Evolutionary conservation across 176 grass and related monocot species (phyloP), one percentile per base, ranked within the genome.

Genomic region (Leersia perrieri): DNA sequence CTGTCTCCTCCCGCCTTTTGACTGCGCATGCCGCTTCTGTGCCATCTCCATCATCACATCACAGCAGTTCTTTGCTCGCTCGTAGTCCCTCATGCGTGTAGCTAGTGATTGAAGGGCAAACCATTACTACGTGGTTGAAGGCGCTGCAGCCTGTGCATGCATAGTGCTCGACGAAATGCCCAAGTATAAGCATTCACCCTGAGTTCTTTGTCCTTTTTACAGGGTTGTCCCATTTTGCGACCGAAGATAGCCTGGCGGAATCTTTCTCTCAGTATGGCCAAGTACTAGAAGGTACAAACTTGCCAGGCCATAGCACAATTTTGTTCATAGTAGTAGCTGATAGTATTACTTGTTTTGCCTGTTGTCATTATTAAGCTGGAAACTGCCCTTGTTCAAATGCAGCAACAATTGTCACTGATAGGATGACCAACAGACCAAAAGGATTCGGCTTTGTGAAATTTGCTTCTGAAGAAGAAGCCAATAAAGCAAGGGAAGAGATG

Each of bases 401-500:
- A 97, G 95, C 92, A 11, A 90, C 77, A 29, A 66, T 92, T 60
- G 60, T 89, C n/a, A 85, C 65, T 0, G 82, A 89, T 81, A 81
- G 77, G 82, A 38, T 89, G 58, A 85, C 77, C 58, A 72, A 33
- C 72, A 33, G 78, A 79, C 82, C 95, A n/a, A 94, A 94, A 77
- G 95, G 95, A 40, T 94, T 97, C 44, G 90, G 95, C 34, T 97
- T 97, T 74, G 85, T 92, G 32, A 97, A 93, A 85, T 94, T 92
- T 85, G 92, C 92, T 14, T 90, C 72, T 0, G 26, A 76, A 66
- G 87, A 85, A 45, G 82, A 81, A 30, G 82, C 82, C 41, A 72
- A 58, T 45, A 89, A 65, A 8, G 82, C 95, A 41, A 76, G 85
- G 26, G 63, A 82, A 23, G 92, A 94, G 66, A 94, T 92, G 92